Evolutionary conservation across 2,329 filamentous ascomycete species (phyloP).

Genomic region (Capronia coronata): DNA sequence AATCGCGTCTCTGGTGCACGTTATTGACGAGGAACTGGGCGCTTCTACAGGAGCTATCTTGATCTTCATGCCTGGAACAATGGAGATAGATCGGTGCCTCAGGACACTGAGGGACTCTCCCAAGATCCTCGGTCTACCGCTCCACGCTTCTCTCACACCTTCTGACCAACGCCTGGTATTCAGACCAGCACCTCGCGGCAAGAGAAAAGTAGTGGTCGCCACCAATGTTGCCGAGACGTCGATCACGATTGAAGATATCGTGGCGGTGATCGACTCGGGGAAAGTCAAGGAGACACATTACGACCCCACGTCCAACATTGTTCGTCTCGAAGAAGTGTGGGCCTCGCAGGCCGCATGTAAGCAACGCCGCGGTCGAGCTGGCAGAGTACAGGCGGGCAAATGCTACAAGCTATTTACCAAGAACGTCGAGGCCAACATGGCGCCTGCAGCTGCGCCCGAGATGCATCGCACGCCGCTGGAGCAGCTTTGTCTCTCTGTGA

Average conservation of each 20-base stretch:
- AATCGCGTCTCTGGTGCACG: slow-evolving; percentile 68
- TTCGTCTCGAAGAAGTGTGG: slow-evolving; percentile 90
- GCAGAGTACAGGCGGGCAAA: slow-evolving; percentile 79
- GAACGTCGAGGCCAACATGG: slow-evolving; percentile 76
- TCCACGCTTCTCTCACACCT: slow-evolving; percentile 88
- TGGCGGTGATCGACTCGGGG: slow-evolving; percentile 91
- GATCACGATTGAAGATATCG: slow-evolving; percentile 95
- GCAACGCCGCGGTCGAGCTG: slow-evolving; percentile 85
- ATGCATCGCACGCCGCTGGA: slow-evolving; percentile 89
- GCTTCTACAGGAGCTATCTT: slow-evolving; percentile 76
- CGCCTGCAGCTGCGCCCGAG: slow-evolving; percentile 82
- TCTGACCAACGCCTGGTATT: slow-evolving; percentile 86
- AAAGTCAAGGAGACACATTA: slow-evolving; percentile 96
- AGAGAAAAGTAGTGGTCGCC: slow-evolving; percentile 85
- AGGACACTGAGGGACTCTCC: slow-evolving; percentile 59
- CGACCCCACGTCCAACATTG: slow-evolving; percentile 86
- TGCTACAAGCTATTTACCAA: slow-evolving; percentile 95
- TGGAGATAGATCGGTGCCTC: slow-evolving; percentile 81
- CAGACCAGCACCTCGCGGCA: slow-evolving; percentile 63
- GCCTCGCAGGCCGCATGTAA: slow-evolving; percentile 90
- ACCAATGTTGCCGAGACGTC: slow-evolving; percentile 98
- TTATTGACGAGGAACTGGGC: slow-evolving; percentile 71
- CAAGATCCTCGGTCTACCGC: slow-evolving; percentile 69
- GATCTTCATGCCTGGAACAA: slow-evolving; percentile 88
- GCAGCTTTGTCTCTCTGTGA: slow-evolving; percentile 87